Evolutionary conservation across 495 filamentous ascomycete genomes (phyloP), one percentile per base, ranked within the genome.

Genomic region (Penicillium desertorum): DNA sequence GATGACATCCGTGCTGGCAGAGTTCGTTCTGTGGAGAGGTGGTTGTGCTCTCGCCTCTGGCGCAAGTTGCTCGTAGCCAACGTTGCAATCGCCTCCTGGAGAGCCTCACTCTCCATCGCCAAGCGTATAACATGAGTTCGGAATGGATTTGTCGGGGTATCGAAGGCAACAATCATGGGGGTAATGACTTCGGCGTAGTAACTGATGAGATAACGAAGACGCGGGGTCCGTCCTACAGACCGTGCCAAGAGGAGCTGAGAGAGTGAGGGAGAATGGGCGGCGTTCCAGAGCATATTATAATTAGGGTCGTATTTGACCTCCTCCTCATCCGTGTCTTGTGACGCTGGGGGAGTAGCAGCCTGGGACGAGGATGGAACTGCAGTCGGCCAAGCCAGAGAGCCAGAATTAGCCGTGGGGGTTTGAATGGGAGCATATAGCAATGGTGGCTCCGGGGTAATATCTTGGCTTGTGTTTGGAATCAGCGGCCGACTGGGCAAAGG

Each of bases 31-130:
- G 77, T 77, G 4, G 76, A 75, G 16, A 68, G 57, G 23, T 71
- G 71, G 23, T 77, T 75, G 34, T 75, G 68, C 29, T 71, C 72
- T 30, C 75, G 71, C 44, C 79, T 71, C 58, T 79, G 77, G 8
- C 78, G 75, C 43, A 96, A 75, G 66, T 98, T 96, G 71, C 91
- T 96, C 3, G 88, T 86, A 1, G 92, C 83, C 16, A 98, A 79
- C 6, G 93, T 92, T 59, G 92, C 94, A 66, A 98, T 91, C 16
- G 93, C 92, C 69, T 96, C 90, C 65, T 93, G 90, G 20, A 97
- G 73, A 60, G 90, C 91, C 63, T 86, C 84, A 70, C 89, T 96
- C 29, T 82, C 77, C 46, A 86, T 79, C 17, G 91, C 90, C 39
- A 97, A 79, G 20, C 84, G 86, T 34, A 96, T 79, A 43, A 98